A percentile compares a stretch with the other conserved stretches of the same genome.
Conservation (phyloP, 257 asterid genomes). For the Marsdenia floribunda region DNA sequence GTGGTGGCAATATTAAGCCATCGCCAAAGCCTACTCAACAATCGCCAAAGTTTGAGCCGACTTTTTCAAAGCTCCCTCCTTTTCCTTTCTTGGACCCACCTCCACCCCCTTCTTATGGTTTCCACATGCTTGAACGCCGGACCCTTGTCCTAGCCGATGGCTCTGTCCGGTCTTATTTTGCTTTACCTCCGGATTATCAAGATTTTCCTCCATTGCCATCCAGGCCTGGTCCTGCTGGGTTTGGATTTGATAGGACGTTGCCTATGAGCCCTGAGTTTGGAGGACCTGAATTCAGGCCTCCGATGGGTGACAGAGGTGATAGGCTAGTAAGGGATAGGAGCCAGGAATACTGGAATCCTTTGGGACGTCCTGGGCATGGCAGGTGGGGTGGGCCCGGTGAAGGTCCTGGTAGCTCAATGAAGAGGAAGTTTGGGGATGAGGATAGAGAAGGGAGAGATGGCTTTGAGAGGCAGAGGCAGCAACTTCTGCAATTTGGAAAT, state of each 20-base stretch:
- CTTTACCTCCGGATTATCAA: conserved; percentile 73
- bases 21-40: conserved; percentile 15
- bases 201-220: conserved; percentile 43
- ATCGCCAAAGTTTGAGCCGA: conserved; percentile 25
- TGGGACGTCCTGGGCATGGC: conserved; percentile 20
- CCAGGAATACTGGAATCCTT: conserved; percentile 40
- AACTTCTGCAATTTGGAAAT: conserved; percentile 82
- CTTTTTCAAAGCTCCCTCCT: conserved; percentile 28
- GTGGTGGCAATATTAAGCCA: neutral
- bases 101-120: conserved; percentile 85
- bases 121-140: conserved; percentile 92
- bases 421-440: conserved; percentile 76
- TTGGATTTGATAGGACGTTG: conserved; percentile 48
- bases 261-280: conserved; percentile 47
- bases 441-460: conserved; percentile 65
- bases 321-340: conserved; percentile 30
- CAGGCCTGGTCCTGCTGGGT: conserved; percentile 38
- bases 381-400: conserved; percentile 14
- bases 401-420: conserved; percentile 42
- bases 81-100: conserved; percentile 69
- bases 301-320: conserved; percentile 32
- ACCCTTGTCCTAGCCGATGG: conserved; percentile 72
- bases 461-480: conserved; percentile 83
- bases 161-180: conserved; percentile 76
- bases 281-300: conserved; percentile 31